Evolutionary conservation across 257 asterid genomes (phyloP).

Genomic region (Petunia axillaris): DNA sequence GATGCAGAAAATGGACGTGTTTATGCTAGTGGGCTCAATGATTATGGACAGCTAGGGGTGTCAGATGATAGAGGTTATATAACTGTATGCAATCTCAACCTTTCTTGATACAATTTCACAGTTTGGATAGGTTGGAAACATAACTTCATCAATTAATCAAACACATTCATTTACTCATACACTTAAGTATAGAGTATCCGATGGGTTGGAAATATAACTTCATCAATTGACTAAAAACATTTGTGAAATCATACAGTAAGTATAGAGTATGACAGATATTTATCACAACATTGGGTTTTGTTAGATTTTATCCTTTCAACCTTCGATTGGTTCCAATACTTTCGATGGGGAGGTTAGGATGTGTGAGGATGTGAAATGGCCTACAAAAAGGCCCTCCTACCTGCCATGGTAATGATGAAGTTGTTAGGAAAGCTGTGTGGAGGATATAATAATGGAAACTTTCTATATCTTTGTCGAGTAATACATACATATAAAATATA

Average conservation of each 20-base stretch:
- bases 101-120: slow-evolving; percentile 21
- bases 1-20: slow-evolving; percentile 83
- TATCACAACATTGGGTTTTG: no score
- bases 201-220: slow-evolving; percentile 5
- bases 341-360: no score
- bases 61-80: slow-evolving; percentile 60
- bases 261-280: not conserved
- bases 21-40: slow-evolving; percentile 93
- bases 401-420: no score
- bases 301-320: no score
- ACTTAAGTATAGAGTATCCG: not conserved
- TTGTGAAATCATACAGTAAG: not conserved
- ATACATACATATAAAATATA: no score
- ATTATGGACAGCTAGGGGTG: slow-evolving; percentile 90
- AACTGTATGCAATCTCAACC: slow-evolving; percentile 63
- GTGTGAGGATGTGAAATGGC: no score
- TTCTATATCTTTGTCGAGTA: no score
- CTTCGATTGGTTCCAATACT: no score
- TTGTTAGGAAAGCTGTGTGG: no score
- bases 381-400: no score
- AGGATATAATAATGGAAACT: no score
- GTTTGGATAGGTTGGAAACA: slow-evolving; percentile 11
- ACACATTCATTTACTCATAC: not conserved
- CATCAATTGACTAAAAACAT: slow-evolving; percentile 12
- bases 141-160: not conserved